Evolutionary conservation across 2,329 filamentous ascomycete genomes (phyloP), one percentile per base, ranked within the genome.

Genomic region (Mycocentrospora acerina): DNA sequence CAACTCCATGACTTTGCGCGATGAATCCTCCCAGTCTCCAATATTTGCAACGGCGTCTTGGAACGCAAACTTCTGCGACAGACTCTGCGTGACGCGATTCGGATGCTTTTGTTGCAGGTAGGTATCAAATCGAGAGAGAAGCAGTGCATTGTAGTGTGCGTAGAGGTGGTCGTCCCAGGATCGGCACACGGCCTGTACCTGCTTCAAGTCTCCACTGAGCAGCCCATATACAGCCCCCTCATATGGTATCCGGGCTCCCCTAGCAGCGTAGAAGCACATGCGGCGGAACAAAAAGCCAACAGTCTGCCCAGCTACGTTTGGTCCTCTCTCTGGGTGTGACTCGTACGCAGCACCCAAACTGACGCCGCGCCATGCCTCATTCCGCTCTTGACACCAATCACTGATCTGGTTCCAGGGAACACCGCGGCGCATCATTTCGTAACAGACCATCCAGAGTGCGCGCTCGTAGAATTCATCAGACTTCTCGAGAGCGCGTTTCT

Each of bases 401-500:
- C 82, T 80, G 47, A 97, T 86, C 25, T 86, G 80, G 7, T 78
- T 70, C 70, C 86, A 81, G 45, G 77, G 81, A 51, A 82, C 83
- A n/a, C 93, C 93, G 30, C 90, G 82, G 32, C 91, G 83, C 35
- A 98, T 75, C 74, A 95, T 87, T 65, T 95, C 89, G 73, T 90
- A 97, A 68, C 88, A 93, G n/a, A 88, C 86, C 44, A 90, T 78
- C 90, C 93, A 97, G 31, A 95, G 87, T 3, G 90, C 86, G 36
- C 85, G 81, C 70, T 98, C 93, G 47, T 91, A 93, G 57, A 84
- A 90, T 50, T 89, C 83, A 60, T 98, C 93, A 55, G 90, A 82
- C 16, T 83, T 80, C 60, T 95, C 86, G 27, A 97, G 73, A 33
- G 78, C 81, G 37, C 87, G 81, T 32, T 77, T 78, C 66, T 97